A percentile compares a stretch with the other conserved stretches of the same genome.
phyloP scores from a whole-genome alignment of 371 early-diverging fungal genomes.

The Conidiobolus coronatus region DNA sequence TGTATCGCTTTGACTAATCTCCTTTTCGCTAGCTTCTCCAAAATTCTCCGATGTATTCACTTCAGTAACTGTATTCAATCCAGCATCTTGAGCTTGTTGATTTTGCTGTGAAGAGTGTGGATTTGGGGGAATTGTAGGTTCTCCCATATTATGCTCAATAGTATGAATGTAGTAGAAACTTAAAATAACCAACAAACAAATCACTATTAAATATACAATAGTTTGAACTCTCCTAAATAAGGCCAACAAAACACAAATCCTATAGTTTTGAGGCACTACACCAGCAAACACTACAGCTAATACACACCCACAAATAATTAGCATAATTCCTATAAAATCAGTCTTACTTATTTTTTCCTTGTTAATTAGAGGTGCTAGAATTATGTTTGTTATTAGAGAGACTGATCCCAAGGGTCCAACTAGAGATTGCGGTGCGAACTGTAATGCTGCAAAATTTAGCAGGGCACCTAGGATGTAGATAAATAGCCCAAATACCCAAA shows the following conservation, averaged over 20 bases:
- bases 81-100: too few species aligned
- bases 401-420: slow-evolving; percentile 61
- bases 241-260: slow-evolving; percentile 46
- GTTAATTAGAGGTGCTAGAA: slow-evolving; percentile 68
- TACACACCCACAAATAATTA: slow-evolving; percentile 56
- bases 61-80: too few species aligned
- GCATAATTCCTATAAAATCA: slow-evolving; percentile 47
- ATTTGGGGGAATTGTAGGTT: background rate
- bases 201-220: slow-evolving; percentile 38
- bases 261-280: slow-evolving; percentile 26
- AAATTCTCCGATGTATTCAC: too few species aligned
- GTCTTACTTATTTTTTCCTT: slow-evolving; percentile 28
- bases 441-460: slow-evolving; percentile 47
- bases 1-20: background rate
- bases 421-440: slow-evolving; percentile 72
- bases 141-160: slow-evolving; percentile 31
- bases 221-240: slow-evolving; percentile 39
- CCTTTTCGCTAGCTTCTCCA: too few species aligned
- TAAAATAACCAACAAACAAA: slow-evolving; percentile 21
- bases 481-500: slow-evolving; percentile 36
- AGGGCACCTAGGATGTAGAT: slow-evolving; percentile 52
- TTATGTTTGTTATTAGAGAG: slow-evolving; percentile 58
- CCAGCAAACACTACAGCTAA: slow-evolving; percentile 53
- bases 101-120: background rate
- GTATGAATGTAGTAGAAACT: slow-evolving; percentile 25